Base-by-base conservation (phyloP, 2,329 filamentous ascomycete species). In the Fusarium domesticum region DNA sequence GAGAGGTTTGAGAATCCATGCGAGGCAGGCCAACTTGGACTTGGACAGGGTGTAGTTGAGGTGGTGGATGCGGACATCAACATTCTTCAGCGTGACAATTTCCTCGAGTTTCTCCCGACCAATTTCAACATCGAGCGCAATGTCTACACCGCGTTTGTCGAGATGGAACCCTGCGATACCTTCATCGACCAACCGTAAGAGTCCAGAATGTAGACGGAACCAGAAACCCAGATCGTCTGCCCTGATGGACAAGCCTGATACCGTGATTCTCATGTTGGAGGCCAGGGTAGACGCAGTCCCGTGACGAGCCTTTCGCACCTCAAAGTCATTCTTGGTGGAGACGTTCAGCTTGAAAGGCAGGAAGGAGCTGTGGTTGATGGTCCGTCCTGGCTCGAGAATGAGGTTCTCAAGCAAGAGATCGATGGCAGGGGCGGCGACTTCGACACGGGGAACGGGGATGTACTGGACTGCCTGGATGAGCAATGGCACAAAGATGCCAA, bases 151-250 rank as follows among this genome's bases (percentile, higher is more conserved):
- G 16, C 87, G 81, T 56, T 92, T 83, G 64, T 96, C 92, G 5
- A 97, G 80, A 35, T 81, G 80, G 66, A 97, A 90, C 20, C 85
- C 89, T 5, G 87, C 89, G 37, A 96, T 87, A 4, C 92, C 92
- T 64, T 90, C 79, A 58, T 96, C 90, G 2, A 81, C 80, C 20
- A 96, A 75, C 18, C 83, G 82, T 37, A 95, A 73, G 2, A 95
- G 64, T 2, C 88, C 84, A 12, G 83, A 81, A 63, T 93, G 91
- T 0, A 87, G 77, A 8, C 87, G 85, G 23, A 96, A 72, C 82
- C 91, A 95, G 70, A 91, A 97, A 18, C 92, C 92, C 23, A 97
- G 75, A 50, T 96, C 90, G 18, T 92, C 83, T 3, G 91, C 91
- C 32, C 86, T 83, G 42, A 93, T 76, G 1, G 89, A 95, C 7